phyloP scores from a whole-genome alignment of 192 early-diverging fungal species.

The Backusella liffmaniae region DNA sequence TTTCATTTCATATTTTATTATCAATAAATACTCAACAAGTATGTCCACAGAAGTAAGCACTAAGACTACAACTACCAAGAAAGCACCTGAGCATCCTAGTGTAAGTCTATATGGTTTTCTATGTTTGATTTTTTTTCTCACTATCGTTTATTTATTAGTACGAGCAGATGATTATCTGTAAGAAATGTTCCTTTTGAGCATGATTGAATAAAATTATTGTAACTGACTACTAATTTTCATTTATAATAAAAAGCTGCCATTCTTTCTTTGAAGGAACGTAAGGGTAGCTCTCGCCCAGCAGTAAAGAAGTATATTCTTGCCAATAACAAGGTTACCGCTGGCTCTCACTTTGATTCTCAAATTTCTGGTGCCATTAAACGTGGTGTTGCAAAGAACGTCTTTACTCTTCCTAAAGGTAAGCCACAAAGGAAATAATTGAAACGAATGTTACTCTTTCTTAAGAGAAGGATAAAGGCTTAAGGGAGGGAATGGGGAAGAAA shows the following conservation, averaged over 20 bases:
- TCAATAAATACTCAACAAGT: neutral
- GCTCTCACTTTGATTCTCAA: constrained; percentile 52
- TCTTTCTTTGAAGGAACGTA: constrained; percentile 65
- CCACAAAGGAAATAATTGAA: neutral
- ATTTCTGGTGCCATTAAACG: constrained; percentile 66
- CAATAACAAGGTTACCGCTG: constrained; percentile 61
- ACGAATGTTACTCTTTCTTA: neutral
- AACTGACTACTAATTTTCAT: neutral
- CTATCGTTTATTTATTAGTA: constrained; percentile 17
- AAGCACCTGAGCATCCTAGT: constrained; percentile 17
- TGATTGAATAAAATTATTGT: neutral
- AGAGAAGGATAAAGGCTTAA: neutral
- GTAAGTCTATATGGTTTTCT: constrained; percentile 6
- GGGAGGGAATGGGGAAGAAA: neutral
- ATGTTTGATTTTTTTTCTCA: neutral
- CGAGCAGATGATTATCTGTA: constrained; percentile 37
- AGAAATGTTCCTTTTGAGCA: neutral
- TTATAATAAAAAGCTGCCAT: constrained; percentile 42
- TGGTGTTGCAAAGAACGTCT: constrained; percentile 60
- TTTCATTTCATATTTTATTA: constrained; percentile 1
- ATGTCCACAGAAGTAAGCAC: constrained; percentile 9
- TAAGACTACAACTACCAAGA: constrained; percentile 12
- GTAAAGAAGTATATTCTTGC: constrained; percentile 80
- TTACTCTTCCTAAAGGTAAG: constrained; percentile 66
- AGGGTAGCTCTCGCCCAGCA: constrained; percentile 68